A percentile compares a stretch with the other conserved stretches of the same genome.
Evolutionary conservation across 2,329 filamentous ascomycete species (phyloP).

Genomic region (Cordyceps cateniannulata): DNA sequence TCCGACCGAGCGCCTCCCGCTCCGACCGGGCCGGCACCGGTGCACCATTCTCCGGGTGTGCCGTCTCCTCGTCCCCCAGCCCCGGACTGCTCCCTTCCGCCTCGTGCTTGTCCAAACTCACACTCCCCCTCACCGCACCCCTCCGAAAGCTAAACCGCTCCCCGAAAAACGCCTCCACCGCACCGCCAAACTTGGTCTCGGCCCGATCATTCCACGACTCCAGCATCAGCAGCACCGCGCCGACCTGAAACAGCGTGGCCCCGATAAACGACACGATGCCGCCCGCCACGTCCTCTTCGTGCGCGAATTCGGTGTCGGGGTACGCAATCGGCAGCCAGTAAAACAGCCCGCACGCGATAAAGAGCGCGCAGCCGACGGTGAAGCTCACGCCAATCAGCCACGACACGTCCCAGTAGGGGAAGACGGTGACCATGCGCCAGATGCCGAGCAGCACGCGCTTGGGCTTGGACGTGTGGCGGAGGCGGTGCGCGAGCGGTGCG

Average conservation of each 20-base stretch:
- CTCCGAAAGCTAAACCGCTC: conserved; percentile 9
- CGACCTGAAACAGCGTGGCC: conserved; percentile 53
- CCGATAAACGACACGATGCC: conserved; percentile 55
- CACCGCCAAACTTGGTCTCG: conserved; percentile 55
- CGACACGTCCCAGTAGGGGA: conserved; percentile 20
- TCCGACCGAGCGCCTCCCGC: not conserved
- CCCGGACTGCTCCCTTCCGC: not conserved
- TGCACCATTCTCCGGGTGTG: not conserved
- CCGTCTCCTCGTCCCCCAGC: not conserved
- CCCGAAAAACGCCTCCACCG: conserved; percentile 34
- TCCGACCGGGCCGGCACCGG: not conserved
- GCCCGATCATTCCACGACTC: conserved; percentile 55
- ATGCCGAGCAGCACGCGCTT: conserved; percentile 14
- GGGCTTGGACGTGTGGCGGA: conserved; percentile 10
- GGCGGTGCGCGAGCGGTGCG: conserved; percentile 14
- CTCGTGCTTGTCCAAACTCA: not conserved
- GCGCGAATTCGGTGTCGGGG: conserved; percentile 44
- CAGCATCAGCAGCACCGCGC: conserved; percentile 49
- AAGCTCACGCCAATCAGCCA: conserved; percentile 18
- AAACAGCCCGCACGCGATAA: conserved; percentile 36
- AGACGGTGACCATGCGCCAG: conserved; percentile 17
- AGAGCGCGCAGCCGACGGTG: conserved; percentile 18
- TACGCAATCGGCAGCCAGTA: conserved; percentile 52
- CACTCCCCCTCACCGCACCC: not conserved
- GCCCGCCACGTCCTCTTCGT: conserved; percentile 40